Conservation (phyloP, 176 grass and related monocot genomes). For the Phragmites australis region DNA sequence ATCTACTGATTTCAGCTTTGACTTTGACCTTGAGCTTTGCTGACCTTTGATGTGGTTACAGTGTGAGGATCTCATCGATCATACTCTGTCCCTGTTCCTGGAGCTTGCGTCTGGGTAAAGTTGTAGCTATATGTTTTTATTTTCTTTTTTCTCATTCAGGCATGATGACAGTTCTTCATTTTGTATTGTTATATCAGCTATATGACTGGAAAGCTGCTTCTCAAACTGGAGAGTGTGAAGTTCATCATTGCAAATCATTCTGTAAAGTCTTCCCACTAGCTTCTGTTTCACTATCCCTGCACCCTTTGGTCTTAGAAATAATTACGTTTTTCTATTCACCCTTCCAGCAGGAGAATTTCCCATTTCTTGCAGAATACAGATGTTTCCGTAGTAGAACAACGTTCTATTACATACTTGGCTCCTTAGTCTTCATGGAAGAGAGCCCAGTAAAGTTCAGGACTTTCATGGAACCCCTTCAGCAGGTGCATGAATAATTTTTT, state of each 20-base stretch:
- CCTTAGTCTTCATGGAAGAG: conserved; percentile 97
- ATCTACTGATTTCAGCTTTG: conserved; percentile 35
- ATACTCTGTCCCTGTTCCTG: conserved; percentile 87
- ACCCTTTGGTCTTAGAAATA: conserved; percentile 7
- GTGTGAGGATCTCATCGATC: conserved; percentile 94
- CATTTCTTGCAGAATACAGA: conserved; percentile 88
- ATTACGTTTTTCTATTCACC: conserved; percentile 13
- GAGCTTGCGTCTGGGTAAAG: conserved; percentile 95
- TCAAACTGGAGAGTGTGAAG: conserved; percentile 93
- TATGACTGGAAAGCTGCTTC: conserved; percentile 98
- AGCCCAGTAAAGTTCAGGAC: conserved; percentile 87
- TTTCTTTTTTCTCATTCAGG: conserved; percentile 13
- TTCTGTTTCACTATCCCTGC: conserved; percentile 14
- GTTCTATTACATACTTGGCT: conserved; percentile 93
- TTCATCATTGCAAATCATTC: conserved; percentile 96
- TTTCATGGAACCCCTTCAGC: conserved; percentile 96
- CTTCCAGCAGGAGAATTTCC: conserved; percentile 80
- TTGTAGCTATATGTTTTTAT: conserved; percentile 14
- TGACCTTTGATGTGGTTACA: conserved; percentile 56
- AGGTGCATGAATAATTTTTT: conserved; percentile 49
- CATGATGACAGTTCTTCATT: conserved; percentile 35
- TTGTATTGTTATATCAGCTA: conserved; percentile 62
- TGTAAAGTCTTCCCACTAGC: conserved; percentile 45
- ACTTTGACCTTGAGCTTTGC: conserved; percentile 36
- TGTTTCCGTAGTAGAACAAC: conserved; percentile 93